Evolutionary conservation across 2,329 filamentous ascomycete genomes (phyloP), one percentile per base, ranked within the genome.

Genomic region (Parasarocladium wereldwijsianum): DNA sequence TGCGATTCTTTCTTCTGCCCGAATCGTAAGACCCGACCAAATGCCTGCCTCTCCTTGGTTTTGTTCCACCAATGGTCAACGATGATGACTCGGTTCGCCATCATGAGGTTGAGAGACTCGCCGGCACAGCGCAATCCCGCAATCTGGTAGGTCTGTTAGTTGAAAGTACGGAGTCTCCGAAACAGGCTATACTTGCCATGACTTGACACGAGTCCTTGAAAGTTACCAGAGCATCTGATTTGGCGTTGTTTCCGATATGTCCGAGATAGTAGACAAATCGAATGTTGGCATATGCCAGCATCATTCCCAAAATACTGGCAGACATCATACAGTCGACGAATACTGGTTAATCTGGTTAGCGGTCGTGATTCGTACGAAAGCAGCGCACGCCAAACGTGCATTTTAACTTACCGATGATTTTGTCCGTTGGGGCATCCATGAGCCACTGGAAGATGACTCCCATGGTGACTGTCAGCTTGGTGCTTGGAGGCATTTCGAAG

Each of bases 11-110:
- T 66, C 0, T 43, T 36, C 37, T 87, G 80, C 0, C 76, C 76
- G 3, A 75, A 70, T 5, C 79, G 62, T 39, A 66, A 67, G 0
- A 82, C 66, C 0, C 79, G 65, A 2, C 54, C 54, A 22, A 63
- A 62, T 0, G 68, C 74, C 40, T 83, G 78, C n/a, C 70, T 53
- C 39, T 83, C 74, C 0, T 59, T 47, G 0, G 62, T 55, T 2
- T 49, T 48, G 33, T 82, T 81, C 70, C 70, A 83, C 66, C 67
- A 74, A 0, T 57, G 49, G 18, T 75, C 68, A 0, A 67, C 30
- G 0, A 66, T 49, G 13, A 74, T 68, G 14, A 70, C 62, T 4
- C 66, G 58, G 27, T 67, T 70, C 1, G 59, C 60, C 3, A 36
- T 46, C 0, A 44, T 52, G 0, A 65, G 34, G 23, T 64, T 62